Percentiles rank a stretch among this genome's conserved stretches.
phyloP scores from a whole-genome alignment of 2,329 filamentous ascomycete genomes.

The Monilinia polystroma region DNA sequence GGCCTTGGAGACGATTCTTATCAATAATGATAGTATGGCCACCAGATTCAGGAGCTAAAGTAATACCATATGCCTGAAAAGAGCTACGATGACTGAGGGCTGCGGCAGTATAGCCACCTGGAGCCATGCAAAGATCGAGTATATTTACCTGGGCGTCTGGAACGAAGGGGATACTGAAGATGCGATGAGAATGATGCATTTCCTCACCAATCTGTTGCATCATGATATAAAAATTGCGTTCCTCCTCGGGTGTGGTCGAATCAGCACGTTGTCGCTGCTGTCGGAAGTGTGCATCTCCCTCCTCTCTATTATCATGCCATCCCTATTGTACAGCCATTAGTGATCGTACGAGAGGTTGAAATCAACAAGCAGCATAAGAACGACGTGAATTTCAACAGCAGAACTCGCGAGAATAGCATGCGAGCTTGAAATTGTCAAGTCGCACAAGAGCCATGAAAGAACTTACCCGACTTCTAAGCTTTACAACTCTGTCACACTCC shows the following conservation, averaged over 20 bases:
- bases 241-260: conserved; percentile 31
- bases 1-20: not conserved
- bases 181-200: conserved; percentile 40
- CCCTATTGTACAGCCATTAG: conserved; percentile 24
- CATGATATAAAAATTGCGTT: conserved; percentile 43
- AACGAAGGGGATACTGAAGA: conserved; percentile 18
- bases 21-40: conserved; percentile 32
- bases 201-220: conserved; percentile 48
- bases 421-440: not conserved
- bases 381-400: too few species aligned
- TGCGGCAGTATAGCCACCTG: conserved; percentile 29
- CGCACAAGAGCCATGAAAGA: not conserved
- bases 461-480: conserved; percentile 29
- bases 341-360: not conserved
- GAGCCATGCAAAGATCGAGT: conserved; percentile 37
- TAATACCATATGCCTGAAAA: conserved; percentile 29
- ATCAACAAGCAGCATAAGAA: not conserved
- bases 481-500: conserved; percentile 29
- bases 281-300: conserved; percentile 47
- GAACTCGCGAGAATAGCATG: too few species aligned
- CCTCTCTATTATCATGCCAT: conserved; percentile 48
- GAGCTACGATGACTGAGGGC: conserved; percentile 17
- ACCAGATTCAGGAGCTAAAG: conserved; percentile 27
- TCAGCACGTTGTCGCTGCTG: conserved; percentile 45
- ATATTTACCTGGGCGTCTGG: conserved; percentile 23